Conservation (phyloP, 1,284 basidiomycete genomes). For the Ustilago loliicola region DNA sequence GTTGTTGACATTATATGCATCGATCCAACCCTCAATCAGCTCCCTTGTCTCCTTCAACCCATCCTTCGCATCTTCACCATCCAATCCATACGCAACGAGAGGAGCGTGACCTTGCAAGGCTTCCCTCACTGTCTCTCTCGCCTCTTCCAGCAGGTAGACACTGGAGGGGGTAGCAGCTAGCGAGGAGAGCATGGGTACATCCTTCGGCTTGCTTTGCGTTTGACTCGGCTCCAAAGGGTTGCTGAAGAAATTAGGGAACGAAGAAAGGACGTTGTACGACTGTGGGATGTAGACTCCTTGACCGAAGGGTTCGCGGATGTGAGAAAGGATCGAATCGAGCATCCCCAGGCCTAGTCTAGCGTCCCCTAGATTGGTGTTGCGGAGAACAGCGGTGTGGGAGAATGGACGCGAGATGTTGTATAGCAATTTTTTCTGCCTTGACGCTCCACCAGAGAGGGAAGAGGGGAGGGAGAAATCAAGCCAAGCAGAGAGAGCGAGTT, state of each 20-base stretch:
- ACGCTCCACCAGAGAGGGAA: neutral
- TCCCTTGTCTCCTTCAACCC: constrained; percentile 62
- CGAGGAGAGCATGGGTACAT: constrained; percentile 51
- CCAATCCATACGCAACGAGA: constrained; percentile 54
- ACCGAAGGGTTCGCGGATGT: constrained; percentile 38
- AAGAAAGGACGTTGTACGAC: constrained; percentile 53
- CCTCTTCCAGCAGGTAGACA: constrained; percentile 38
- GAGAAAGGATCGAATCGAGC: constrained; percentile 37
- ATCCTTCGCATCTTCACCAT: constrained; percentile 52
- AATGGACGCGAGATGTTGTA: constrained; percentile 34
- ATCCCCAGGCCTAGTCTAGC: constrained; percentile 37
- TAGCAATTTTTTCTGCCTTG: constrained; percentile 20
- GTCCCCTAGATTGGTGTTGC: constrained; percentile 37
- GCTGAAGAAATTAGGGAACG: constrained; percentile 56
- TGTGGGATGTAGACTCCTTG: constrained; percentile 50
- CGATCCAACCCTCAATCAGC: constrained; percentile 57
- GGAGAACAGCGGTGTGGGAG: constrained; percentile 35
- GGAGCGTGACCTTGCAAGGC: constrained; percentile 57
- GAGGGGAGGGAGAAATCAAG: constrained; percentile 45
- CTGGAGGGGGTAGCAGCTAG: constrained; percentile 53
- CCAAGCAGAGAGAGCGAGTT: constrained; percentile 30
- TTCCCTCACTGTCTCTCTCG: constrained; percentile 42
- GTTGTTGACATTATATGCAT: constrained; percentile 54
- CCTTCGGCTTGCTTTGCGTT: constrained; percentile 18
- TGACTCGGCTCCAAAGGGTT: constrained; percentile 6